Evolutionary conservation across 345 rosid species (phyloP).

Genomic region (Euphorbia lathyris): DNA sequence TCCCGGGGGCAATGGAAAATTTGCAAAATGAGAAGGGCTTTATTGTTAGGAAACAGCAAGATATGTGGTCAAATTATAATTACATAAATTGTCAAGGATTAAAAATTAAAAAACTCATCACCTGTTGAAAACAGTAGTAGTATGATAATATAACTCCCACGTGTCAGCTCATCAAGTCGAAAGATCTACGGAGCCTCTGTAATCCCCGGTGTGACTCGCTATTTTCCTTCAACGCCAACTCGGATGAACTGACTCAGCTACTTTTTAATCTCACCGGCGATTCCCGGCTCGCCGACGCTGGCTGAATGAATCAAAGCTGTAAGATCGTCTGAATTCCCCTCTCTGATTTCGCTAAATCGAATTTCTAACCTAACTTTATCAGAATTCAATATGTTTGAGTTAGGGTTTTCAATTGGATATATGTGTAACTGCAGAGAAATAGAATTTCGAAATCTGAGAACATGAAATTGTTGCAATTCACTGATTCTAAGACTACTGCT

Average conservation of each 20-base stretch:
- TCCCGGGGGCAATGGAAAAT: too few species aligned
- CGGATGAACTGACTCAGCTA: conserved; percentile 29
- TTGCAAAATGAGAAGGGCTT: background rate
- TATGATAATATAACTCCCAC: conserved; percentile 12
- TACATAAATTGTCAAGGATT: background rate
- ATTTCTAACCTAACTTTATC: background rate
- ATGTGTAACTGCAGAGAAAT: background rate
- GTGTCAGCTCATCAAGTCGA: conserved; percentile 34
- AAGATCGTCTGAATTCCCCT: conserved; percentile 19
- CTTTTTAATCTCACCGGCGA: conserved; percentile 21
- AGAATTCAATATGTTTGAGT: conserved; percentile 7
- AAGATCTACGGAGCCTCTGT: conserved; percentile 30
- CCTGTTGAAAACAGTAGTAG: background rate
- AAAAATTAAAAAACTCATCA: background rate
- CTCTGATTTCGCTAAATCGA: background rate
- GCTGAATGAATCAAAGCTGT: conserved; percentile 16
- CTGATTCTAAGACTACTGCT: background rate
- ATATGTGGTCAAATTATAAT: background rate
- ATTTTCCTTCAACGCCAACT: conserved; percentile 27
- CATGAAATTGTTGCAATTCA: background rate
- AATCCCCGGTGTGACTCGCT: conserved; percentile 37
- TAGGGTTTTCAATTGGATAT: conserved; percentile 27
- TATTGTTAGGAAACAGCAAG: background rate
- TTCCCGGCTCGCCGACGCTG: conserved; percentile 18
- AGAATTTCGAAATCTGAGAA: background rate